These are phyloP conservation scores for Extremus antarcticus DNA, from an alignment of 495 filamentous ascomycete genomes.

Conservation along the genomic window DNA sequence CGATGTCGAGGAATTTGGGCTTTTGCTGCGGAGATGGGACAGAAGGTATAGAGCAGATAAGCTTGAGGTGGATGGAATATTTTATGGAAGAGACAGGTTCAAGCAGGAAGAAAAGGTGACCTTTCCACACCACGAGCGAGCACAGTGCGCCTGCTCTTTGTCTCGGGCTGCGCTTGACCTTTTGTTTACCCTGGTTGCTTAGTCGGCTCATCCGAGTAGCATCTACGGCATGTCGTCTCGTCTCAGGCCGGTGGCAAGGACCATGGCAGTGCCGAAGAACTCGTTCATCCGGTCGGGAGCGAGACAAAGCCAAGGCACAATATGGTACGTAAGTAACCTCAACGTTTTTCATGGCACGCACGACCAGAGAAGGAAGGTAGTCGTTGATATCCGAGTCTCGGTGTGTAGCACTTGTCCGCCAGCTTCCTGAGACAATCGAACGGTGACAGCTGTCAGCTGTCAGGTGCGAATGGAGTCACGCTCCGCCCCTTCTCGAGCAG, in stretches of 20 bases:
- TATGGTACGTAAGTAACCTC: neutral
- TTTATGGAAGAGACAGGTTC: neutral
- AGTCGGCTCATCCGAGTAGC: neutral
- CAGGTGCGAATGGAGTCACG: too few species aligned
- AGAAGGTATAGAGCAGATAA: conserved; percentile 64
- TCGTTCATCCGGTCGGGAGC: neutral
- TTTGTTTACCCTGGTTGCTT: neutral
- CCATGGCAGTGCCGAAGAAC: neutral
- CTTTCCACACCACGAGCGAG: neutral
- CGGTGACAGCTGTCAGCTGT: neutral
- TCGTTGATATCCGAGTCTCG: neutral
- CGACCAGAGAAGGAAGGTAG: too few species aligned
- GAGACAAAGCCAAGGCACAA: too few species aligned
- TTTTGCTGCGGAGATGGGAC: conserved; percentile 34
- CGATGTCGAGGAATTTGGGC: neutral
- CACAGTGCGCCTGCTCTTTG: neutral
- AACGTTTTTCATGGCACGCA: too few species aligned
- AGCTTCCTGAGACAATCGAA: neutral
- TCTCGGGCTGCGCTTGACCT: neutral
- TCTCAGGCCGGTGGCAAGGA: neutral
- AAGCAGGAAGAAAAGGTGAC: neutral
- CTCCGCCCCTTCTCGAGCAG: too few species aligned
- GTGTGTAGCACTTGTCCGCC: neutral
- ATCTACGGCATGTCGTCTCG: neutral
- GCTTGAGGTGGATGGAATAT: conserved; percentile 58